Evolutionary conservation across 441 rosid species (phyloP).

Genomic region (Euphorbia corollata): DNA sequence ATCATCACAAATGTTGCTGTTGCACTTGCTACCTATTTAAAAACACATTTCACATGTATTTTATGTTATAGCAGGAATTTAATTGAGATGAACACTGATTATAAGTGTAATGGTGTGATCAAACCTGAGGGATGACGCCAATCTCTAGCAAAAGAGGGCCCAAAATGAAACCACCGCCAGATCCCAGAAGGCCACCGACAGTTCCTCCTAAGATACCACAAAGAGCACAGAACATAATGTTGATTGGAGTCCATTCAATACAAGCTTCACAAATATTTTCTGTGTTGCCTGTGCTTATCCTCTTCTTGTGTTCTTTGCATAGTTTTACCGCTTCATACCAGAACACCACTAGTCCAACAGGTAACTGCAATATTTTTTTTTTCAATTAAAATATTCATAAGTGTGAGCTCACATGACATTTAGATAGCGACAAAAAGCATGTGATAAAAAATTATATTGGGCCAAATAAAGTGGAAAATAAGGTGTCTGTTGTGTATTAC

Average conservation of each 20-base stretch:
- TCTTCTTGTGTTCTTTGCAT: slow-evolving; percentile 44
- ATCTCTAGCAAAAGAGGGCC: slow-evolving; percentile 91
- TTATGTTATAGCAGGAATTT: too few relatives aligned
- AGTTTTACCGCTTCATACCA: slow-evolving; percentile 62
- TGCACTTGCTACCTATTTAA: slow-evolving; percentile 72
- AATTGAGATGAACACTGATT: too few relatives aligned
- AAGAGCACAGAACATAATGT: slow-evolving; percentile 68
- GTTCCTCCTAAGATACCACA: slow-evolving; percentile 76
- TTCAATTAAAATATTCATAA: too few relatives aligned
- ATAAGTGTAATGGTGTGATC: neutral
- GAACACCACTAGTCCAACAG: slow-evolving; percentile 49
- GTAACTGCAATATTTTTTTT: slow-evolving; percentile 37
- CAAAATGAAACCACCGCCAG: slow-evolving; percentile 89
- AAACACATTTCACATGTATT: neutral
- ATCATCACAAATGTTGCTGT: slow-evolving; percentile 95
- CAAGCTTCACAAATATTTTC: slow-evolving; percentile 71
- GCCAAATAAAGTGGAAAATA: neutral
- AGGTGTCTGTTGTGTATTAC: neutral
- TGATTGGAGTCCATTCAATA: slow-evolving; percentile 67
- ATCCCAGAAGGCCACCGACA: slow-evolving; percentile 84
- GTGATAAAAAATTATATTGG: neutral
- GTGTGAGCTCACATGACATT: neutral
- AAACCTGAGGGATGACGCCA: slow-evolving; percentile 88
- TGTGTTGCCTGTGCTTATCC: slow-evolving; percentile 46
- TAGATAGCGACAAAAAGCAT: neutral